Evolutionary conservation across 2,329 filamentous ascomycete genomes (phyloP).

Genomic region (Trichoderma oligosporum): DNA sequence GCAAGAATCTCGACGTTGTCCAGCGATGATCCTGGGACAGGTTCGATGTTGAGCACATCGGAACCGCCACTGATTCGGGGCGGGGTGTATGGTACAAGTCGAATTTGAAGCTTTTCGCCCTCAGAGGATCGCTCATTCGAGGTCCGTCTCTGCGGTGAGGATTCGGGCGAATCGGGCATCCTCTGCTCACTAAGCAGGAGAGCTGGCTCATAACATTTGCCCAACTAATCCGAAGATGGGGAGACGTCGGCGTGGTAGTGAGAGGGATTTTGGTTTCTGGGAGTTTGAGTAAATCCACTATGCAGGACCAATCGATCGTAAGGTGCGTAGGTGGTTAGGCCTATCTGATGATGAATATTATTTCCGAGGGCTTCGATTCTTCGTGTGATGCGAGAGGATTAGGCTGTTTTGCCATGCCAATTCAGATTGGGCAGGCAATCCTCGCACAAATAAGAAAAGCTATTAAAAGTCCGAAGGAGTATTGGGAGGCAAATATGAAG

Average conservation of each 20-base stretch:
- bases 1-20: slow-evolving; percentile 13
- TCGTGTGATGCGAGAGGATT: slow-evolving; percentile 1
- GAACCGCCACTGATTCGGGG: slow-evolving; percentile 35
- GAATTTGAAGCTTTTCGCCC: slow-evolving; percentile 34
- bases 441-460: not conserved
- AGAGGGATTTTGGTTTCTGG: not conserved
- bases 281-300: not conserved
- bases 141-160: slow-evolving; percentile 29
- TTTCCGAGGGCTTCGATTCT: slow-evolving; percentile 9
- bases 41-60: not conserved
- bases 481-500: slow-evolving; percentile 2
- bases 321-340: slow-evolving; percentile 11
- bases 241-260: not conserved
- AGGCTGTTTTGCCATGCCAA: slow-evolving; percentile 9
- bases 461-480: not conserved
- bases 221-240: not conserved
- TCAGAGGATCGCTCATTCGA: slow-evolving; percentile 30
- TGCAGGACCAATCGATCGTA: not conserved
- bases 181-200: slow-evolving; percentile 30
- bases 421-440: not conserved
- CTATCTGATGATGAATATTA: not conserved
- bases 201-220: slow-evolving; percentile 25
- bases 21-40: not conserved
- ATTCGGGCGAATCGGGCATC: slow-evolving; percentile 33
- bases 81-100: slow-evolving; percentile 40